Evolutionary conservation across 192 early-diverging fungal species (phyloP).

Genomic region (Mortierella alpina): DNA sequence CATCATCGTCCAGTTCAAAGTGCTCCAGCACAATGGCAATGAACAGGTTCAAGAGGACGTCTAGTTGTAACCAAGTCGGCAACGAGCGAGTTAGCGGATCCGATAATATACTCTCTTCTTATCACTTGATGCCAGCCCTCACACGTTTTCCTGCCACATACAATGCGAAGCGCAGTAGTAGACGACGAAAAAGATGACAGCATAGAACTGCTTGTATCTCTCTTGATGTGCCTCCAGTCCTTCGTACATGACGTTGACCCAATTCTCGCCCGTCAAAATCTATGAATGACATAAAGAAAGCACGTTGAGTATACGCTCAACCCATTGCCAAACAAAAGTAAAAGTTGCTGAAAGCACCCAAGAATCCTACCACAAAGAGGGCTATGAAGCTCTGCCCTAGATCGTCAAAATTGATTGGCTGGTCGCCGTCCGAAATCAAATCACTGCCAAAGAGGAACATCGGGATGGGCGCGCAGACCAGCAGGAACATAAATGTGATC

Average conservation of each 20-base stretch:
- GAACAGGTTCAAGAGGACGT: constrained; percentile 70
- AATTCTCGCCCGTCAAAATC: constrained; percentile 70
- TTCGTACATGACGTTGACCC: constrained; percentile 66
- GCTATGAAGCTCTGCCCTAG: constrained; percentile 65
- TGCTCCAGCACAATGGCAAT: constrained; percentile 73
- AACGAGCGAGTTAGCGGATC: background rate
- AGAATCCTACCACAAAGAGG: constrained; percentile 60
- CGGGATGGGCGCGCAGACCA: constrained; percentile 43
- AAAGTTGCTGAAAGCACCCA: background rate
- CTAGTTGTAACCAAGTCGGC: constrained; percentile 22
- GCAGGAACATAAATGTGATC: constrained; percentile 51
- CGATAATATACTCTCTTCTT: background rate
- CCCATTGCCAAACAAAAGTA: background rate
- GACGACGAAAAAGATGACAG: constrained; percentile 60
- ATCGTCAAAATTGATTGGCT: constrained; percentile 55
- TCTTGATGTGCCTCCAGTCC: constrained; percentile 52
- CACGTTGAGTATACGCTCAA: background rate
- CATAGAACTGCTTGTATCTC: constrained; percentile 38
- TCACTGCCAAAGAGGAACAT: constrained; percentile 51
- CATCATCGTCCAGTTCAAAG: constrained; percentile 70
- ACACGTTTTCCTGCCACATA: constrained; percentile 25
- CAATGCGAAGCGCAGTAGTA: constrained; percentile 70
- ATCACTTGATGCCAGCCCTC: background rate
- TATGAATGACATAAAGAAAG: constrained; percentile 12
- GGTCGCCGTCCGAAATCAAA: constrained; percentile 22